These are phyloP conservation scores for Taiwanofungus camphoratus DNA, from an alignment of 1,284 basidiomycete genomes.

Conservation along the genomic window DNA sequence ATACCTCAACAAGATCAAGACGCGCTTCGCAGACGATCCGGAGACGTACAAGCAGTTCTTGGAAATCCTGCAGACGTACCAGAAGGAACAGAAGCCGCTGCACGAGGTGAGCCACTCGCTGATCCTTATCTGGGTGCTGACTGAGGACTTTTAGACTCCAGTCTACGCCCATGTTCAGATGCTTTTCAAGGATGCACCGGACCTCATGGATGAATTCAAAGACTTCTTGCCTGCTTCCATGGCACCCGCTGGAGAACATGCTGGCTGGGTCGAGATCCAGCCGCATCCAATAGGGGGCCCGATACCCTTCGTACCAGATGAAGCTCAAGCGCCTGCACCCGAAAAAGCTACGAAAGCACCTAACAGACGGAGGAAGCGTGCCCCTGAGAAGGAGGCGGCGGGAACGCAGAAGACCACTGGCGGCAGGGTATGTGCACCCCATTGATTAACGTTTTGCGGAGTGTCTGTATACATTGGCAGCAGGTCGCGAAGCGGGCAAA, in stretches of 20 bases:
- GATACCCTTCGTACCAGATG: conserved; percentile 25
- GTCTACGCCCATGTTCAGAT: conserved; percentile 91
- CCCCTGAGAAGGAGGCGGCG: conserved; percentile 54
- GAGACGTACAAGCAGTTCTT: conserved; percentile 98
- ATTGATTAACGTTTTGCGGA: background rate
- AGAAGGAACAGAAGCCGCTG: conserved; percentile 87
- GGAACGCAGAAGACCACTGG: conserved; percentile 28
- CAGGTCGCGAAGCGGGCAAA: conserved; percentile 54
- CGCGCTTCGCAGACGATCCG: conserved; percentile 84
- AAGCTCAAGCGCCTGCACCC: conserved; percentile 29
- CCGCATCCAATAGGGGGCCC: conserved; percentile 34
- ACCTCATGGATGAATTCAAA: conserved; percentile 93
- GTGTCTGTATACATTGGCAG: conserved; percentile 5
- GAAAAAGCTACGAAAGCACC: conserved; percentile 45
- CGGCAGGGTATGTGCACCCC: conserved; percentile 20
- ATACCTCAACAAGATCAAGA: conserved; percentile 99
- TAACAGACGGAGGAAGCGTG: conserved; percentile 45
- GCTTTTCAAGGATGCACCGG: conserved; percentile 90
- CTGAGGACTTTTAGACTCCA: conserved; percentile 42
- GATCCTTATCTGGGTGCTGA: conserved; percentile 2
- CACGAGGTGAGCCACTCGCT: conserved; percentile 65
- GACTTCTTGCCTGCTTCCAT: conserved; percentile 85
- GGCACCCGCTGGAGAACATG: conserved; percentile 31
- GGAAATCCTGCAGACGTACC: conserved; percentile 96
- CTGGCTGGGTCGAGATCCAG: conserved; percentile 35